Conservation (phyloP, 805 yeast genomes). For the Candida oleophila region DNA sequence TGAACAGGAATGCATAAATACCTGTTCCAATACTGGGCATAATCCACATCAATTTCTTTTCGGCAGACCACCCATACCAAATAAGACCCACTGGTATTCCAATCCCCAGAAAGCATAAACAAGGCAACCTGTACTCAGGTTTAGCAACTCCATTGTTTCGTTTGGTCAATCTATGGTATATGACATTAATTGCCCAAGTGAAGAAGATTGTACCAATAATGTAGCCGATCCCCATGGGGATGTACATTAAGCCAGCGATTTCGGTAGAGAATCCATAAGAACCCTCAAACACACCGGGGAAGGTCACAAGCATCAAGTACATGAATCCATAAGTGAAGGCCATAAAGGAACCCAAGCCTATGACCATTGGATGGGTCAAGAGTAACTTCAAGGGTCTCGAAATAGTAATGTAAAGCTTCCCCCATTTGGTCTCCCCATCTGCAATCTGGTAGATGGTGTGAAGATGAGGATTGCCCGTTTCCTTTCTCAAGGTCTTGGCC, state of each 20-base stretch:
- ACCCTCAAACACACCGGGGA: slow-evolving; percentile 51
- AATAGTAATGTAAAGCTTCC: slow-evolving; percentile 44
- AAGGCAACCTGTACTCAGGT: slow-evolving; percentile 62
- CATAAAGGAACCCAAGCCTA: slow-evolving; percentile 61
- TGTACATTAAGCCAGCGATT: slow-evolving; percentile 56
- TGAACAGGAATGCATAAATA: slow-evolving; percentile 57
- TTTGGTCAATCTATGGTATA: slow-evolving; percentile 35
- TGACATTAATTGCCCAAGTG: slow-evolving; percentile 42
- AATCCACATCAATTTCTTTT: slow-evolving; percentile 56
- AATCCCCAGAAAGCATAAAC: slow-evolving; percentile 49
- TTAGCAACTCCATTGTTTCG: slow-evolving; percentile 52
- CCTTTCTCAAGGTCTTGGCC: slow-evolving; percentile 47
- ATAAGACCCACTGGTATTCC: slow-evolving; percentile 58
- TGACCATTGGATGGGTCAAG: slow-evolving; percentile 59
- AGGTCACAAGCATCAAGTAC: slow-evolving; percentile 61
- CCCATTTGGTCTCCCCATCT: slow-evolving; percentile 41
- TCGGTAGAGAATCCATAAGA: slow-evolving; percentile 48
- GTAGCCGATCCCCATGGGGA: slow-evolving; percentile 58
- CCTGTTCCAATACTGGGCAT: slow-evolving; percentile 62
- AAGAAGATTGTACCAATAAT: slow-evolving; percentile 49
- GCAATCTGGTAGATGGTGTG: slow-evolving; percentile 64
- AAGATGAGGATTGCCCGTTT: slow-evolving; percentile 54
- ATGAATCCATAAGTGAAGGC: slow-evolving; percentile 67
- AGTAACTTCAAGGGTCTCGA: slow-evolving; percentile 55
- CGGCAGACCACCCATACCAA: slow-evolving; percentile 74